These are phyloP conservation scores for Thozetella sp. DNA, from an alignment of 495 filamentous ascomycete species.

Conservation along the genomic window DNA sequence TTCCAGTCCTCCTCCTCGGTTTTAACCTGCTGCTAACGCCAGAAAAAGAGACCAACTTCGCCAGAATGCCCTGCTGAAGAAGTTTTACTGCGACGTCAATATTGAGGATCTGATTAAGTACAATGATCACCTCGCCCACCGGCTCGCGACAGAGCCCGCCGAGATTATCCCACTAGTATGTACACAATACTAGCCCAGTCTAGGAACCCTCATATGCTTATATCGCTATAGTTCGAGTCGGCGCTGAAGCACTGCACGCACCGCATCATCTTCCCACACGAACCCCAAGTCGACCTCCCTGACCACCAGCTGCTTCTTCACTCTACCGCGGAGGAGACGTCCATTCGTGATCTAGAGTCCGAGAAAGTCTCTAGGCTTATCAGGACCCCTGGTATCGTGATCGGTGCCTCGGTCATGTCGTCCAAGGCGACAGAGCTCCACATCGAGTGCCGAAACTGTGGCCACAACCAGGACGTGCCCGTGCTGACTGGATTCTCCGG, in stretches of 20 bases:
- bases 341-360: conserved; percentile 92
- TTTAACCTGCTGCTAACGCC: conserved; percentile 16
- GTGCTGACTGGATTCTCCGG: conserved; percentile 86
- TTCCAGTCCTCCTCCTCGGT: not conserved
- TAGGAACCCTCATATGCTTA: conserved; percentile 8
- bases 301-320: conserved; percentile 96
- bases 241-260: conserved; percentile 90
- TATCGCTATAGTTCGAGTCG: conserved; percentile 72
- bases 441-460: conserved; percentile 89
- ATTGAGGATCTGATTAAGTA: conserved; percentile 95
- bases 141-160: conserved; percentile 85
- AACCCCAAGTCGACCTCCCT: conserved; percentile 70
- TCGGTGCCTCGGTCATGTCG: conserved; percentile 94
- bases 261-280: conserved; percentile 80
- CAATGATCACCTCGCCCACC: conserved; percentile 94
- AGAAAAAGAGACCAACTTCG: conserved; percentile 82
- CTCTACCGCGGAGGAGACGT: conserved; percentile 84
- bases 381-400: conserved; percentile 95
- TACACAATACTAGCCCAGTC: not conserved
- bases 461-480: conserved; percentile 67
- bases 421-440: conserved; percentile 89
- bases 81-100: conserved; percentile 96
- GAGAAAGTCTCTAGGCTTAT: conserved; percentile 93
- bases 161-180: conserved; percentile 90
- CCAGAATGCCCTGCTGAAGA: conserved; percentile 92